Conservation (phyloP, 768 basidiomycete genomes). For the Psilocybe cubensis region DNA sequence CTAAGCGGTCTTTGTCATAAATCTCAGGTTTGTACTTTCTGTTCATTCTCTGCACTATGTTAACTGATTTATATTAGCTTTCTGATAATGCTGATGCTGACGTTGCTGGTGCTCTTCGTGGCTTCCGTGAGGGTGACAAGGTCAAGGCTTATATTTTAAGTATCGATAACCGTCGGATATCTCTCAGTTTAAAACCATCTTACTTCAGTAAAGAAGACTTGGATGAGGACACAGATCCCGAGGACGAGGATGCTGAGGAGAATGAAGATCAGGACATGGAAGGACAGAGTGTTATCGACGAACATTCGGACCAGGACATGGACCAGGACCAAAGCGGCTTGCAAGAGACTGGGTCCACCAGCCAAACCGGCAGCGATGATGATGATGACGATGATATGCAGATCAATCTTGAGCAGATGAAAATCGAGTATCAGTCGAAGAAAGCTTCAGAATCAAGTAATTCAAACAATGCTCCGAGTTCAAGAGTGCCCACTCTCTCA, state of each 20-base stretch:
- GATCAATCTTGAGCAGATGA: slow-evolving; percentile 42
- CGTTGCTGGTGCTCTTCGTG: slow-evolving; percentile 72
- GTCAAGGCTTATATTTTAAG: slow-evolving; percentile 80
- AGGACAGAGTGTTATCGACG: slow-evolving; percentile 24
- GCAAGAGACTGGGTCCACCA: slow-evolving; percentile 17
- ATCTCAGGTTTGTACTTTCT: slow-evolving; percentile 67
- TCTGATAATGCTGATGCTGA: slow-evolving; percentile 88
- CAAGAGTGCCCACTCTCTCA: slow-evolving; percentile 44
- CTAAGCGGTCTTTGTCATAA: slow-evolving; percentile 93
- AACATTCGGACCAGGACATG: slow-evolving; percentile 13
- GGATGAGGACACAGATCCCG: slow-evolving; percentile 28
- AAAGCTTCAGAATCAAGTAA: slow-evolving; percentile 11
- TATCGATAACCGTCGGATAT: slow-evolving; percentile 77
- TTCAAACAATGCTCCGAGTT: slow-evolving; percentile 13
- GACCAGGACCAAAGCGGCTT: neutral
- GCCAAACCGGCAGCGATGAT: slow-evolving; percentile 26
- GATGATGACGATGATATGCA: slow-evolving; percentile 37
- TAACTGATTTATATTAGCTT: slow-evolving; percentile 50
- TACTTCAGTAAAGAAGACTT: slow-evolving; percentile 77
- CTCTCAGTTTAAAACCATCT: slow-evolving; percentile 89
- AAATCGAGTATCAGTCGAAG: slow-evolving; percentile 25
- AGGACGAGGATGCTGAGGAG: slow-evolving; percentile 30
- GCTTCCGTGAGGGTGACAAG: slow-evolving; percentile 85
- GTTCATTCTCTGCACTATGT: neutral
- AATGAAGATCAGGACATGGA: slow-evolving; percentile 21